A percentile compares a stretch with the other conserved stretches of the same genome.
phyloP scores from a whole-genome alignment of 768 basidiomycete genomes.

The Trametes villosa region DNA sequence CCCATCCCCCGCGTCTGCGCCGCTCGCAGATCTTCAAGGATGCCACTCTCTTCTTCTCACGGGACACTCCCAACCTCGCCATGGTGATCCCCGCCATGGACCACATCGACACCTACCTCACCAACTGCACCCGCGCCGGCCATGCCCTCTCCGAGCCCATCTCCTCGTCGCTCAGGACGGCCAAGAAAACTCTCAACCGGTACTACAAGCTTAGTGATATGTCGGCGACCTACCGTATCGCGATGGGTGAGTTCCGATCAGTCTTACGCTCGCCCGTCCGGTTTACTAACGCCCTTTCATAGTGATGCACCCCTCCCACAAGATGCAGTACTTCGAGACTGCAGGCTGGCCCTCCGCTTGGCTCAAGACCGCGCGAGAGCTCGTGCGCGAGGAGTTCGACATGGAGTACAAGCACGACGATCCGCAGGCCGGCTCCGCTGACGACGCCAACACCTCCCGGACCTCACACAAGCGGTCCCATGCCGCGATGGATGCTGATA shows the following conservation, averaged over 20 bases:
- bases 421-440: background rate
- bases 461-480: too few relatives aligned
- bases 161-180: conserved; percentile 15
- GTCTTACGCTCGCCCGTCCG: background rate
- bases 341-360: conserved; percentile 7
- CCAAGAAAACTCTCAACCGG: conserved; percentile 30
- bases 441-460: background rate
- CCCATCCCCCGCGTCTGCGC: background rate
- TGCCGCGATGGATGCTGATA: background rate
- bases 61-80: conserved; percentile 19
- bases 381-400: background rate
- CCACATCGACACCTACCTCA: conserved; percentile 31
- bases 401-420: background rate
- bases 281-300: background rate
- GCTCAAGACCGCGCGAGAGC: conserved; percentile 6
- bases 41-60: conserved; percentile 27
- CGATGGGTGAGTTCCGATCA: conserved; percentile 30
- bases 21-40: conserved; percentile 5
- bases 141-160: conserved; percentile 3
- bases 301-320: conserved; percentile 19
- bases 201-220: conserved; percentile 34
- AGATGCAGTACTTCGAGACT: conserved; percentile 19
- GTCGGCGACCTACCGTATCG: conserved; percentile 33
- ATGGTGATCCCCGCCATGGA: conserved; percentile 37
- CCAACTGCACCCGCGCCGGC: background rate